phyloP scores from a whole-genome alignment of 257 asterid species.

The Agastache rugosa region DNA sequence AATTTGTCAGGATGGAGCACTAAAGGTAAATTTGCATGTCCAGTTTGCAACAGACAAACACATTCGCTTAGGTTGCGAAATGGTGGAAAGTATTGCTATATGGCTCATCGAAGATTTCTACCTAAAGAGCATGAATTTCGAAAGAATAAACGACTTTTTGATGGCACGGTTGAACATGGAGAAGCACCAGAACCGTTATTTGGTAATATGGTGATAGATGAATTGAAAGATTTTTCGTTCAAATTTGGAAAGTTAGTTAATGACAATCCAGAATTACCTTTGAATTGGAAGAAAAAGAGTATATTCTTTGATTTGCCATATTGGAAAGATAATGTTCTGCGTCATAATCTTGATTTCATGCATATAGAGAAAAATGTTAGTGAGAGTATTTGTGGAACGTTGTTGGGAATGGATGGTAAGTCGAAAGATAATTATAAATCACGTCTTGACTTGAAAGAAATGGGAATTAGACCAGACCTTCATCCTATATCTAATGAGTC shows the following conservation, averaged over 20 bases:
- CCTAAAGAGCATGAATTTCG: background rate
- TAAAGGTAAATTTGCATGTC: constrained; percentile 8
- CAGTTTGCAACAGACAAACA: background rate
- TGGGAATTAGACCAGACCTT: background rate
- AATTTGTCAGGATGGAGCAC: constrained; percentile 23
- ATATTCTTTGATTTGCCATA: no score
- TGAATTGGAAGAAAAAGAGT: constrained; percentile 2
- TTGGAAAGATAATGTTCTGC: no score
- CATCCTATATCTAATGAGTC: no score
- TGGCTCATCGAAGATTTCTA: background rate
- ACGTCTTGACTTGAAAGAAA: background rate
- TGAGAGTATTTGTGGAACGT: background rate
- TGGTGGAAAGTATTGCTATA: background rate
- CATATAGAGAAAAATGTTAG: background rate
- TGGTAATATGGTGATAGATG: constrained; percentile 13
- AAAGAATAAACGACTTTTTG: background rate
- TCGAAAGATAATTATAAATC: background rate
- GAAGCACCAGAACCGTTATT: background rate
- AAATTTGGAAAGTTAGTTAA: background rate
- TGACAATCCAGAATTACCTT: background rate
- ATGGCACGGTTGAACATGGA: background rate
- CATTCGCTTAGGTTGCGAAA: background rate
- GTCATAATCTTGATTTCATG: no score
- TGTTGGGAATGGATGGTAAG: background rate
- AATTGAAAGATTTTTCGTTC: background rate